Evolutionary conservation across 768 basidiomycete species (phyloP).

Genomic region (Fomitopsis pulvina): DNA sequence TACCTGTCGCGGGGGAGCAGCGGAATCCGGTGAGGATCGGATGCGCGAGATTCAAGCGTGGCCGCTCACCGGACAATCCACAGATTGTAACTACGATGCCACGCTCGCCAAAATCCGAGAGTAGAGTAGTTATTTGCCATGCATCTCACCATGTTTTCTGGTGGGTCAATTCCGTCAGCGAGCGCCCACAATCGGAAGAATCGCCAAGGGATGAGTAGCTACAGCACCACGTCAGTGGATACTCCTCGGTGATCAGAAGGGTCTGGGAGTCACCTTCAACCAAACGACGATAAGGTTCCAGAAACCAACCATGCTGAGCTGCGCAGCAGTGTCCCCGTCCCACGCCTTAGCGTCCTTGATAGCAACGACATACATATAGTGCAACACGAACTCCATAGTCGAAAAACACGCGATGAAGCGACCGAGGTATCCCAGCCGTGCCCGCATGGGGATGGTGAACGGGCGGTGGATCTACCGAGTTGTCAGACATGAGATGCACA

Average conservation of each 20-base stretch:
- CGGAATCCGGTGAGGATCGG: not conserved
- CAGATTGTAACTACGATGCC: constrained; percentile 95
- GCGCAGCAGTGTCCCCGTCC: constrained; percentile 66
- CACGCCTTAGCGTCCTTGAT: constrained; percentile 89
- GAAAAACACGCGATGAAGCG: constrained; percentile 69
- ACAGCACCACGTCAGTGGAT: not conserved
- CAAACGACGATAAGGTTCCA: constrained; percentile 97
- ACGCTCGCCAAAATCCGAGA: constrained; percentile 90
- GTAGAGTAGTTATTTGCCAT: constrained; percentile 96
- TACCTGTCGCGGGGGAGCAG: too few relatives aligned
- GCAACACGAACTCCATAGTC: constrained; percentile 87
- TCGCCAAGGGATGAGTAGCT: constrained; percentile 93
- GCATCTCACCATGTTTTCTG: constrained; percentile 99
- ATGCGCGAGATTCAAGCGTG: not conserved
- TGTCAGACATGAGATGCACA: not conserved
- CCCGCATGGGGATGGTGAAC: constrained; percentile 31
- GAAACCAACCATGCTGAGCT: constrained; percentile 90
- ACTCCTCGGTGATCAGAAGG: not conserved
- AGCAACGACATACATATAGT: constrained; percentile 95
- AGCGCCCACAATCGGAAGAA: constrained; percentile 96
- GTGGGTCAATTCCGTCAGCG: constrained; percentile 82
- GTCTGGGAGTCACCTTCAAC: constrained; percentile 66
- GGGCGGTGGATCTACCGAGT: constrained; percentile 54
- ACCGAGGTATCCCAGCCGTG: constrained; percentile 48
- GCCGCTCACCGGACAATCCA: constrained; percentile 85